phyloP scores from a whole-genome alignment of 2,329 filamentous ascomycete genomes.

The Colletotrichum tofieldiae region DNA sequence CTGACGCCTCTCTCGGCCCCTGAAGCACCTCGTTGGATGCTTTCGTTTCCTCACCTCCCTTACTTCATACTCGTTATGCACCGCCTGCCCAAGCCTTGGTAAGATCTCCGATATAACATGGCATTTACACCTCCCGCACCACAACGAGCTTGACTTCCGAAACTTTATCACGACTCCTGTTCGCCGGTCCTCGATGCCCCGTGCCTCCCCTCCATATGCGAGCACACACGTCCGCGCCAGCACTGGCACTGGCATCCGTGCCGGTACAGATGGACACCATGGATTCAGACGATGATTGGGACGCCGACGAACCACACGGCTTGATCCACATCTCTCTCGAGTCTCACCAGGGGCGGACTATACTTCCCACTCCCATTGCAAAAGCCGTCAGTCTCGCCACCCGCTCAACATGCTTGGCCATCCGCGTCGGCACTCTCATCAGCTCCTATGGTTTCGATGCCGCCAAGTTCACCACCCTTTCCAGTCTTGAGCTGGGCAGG shows the following conservation, averaged over 20 bases:
- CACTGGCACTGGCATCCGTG: slow-evolving; percentile 14
- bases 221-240: slow-evolving; percentile 10
- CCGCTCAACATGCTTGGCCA: slow-evolving; percentile 71
- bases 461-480: slow-evolving; percentile 70
- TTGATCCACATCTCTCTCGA: slow-evolving; percentile 39
- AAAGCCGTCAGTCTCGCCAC: slow-evolving; percentile 73
- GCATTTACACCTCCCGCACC: neutral
- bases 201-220: slow-evolving; percentile 31
- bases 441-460: slow-evolving; percentile 68
- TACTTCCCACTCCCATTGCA: slow-evolving; percentile 72
- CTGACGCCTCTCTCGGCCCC: neutral
- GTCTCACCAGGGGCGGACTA: slow-evolving; percentile 57
- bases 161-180: slow-evolving; percentile 4
- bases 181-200: slow-evolving; percentile 25
- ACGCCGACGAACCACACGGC: slow-evolving; percentile 29
- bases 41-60: neutral
- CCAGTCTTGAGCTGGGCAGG: slow-evolving; percentile 70
- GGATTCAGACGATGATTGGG: slow-evolving; percentile 40
- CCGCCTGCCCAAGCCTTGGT: neutral
- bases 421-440: slow-evolving; percentile 68
- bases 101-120: slow-evolving; percentile 26
- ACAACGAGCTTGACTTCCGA: slow-evolving; percentile 13
- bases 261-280: slow-evolving; percentile 28
- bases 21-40: neutral
- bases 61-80: neutral